Base-by-base conservation (phyloP, 306 rosid genomes). In the Arachis hypogaea region DNA sequence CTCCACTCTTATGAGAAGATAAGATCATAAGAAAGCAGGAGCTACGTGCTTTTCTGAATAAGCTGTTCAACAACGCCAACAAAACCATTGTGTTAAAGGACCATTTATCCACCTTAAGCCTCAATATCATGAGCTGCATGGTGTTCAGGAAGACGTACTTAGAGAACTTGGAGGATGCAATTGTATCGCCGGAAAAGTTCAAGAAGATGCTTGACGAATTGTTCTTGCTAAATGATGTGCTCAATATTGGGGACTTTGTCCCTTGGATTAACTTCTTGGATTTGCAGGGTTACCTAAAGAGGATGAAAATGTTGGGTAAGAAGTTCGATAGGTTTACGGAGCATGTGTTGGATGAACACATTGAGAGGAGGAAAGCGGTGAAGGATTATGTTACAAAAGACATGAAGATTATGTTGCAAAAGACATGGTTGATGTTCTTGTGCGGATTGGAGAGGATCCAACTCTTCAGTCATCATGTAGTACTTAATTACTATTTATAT, bases 81-180 rank as follows among this genome's bases (percentile, higher is more conserved):
- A n/a, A 22, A 42, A 40, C 50, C 4, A 52, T 85, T 3, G 1
- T 18, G 2, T 40, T 83, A 7, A 89, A 85, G 51, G 77, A 69
- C 10, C 69, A 77, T 2, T 89, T 89, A 7, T 59, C 85, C 0
- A 77, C 64, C 6, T 54, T 86, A 71, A 82, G 86, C n/a, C 81
- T 89, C 8, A 86, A 89, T 22, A 86, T 89, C n/a, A 86, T 89
- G 10, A 89, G 89, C 72, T 78, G 94, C 1, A 89, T 85, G 94
- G 89, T 86, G 74, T 43, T 89, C 38, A 91, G 94, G 43, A 89
- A 86, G 76, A 89, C 82, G 85, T 89, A 86, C 82, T 62, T 82
- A 0, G 86, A 85, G 65, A 70, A 75, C 30, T 43, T 69, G 0
- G 61, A 82, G 9, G 41, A 79, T 36, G 1, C 78, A 18, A 56